Conservation (phyloP, 768 basidiomycete species). For the Pisolithus marmoratus region DNA sequence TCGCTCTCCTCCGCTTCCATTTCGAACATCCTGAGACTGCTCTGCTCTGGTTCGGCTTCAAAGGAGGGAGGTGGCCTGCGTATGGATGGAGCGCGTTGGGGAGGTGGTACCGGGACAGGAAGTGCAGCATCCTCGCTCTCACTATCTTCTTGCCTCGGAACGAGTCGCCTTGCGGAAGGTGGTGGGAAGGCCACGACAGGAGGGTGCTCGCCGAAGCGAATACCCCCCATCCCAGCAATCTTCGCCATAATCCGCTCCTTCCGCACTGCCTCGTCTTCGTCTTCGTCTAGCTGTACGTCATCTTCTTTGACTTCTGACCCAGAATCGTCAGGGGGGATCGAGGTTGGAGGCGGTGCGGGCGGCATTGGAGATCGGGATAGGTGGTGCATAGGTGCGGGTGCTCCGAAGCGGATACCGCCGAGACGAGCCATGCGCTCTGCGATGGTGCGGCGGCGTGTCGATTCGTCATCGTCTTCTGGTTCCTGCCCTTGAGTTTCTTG, state of each 20-base stretch:
- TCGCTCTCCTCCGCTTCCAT: conserved; percentile 72
- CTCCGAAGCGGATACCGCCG: conserved; percentile 80
- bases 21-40: conserved; percentile 38
- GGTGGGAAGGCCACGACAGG: conserved; percentile 14
- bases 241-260: conserved; percentile 49
- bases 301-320: conserved; percentile 15
- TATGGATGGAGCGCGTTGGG: conserved; percentile 23
- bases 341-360: conserved; percentile 31
- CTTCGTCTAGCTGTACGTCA: conserved; percentile 20
- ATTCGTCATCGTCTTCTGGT: conserved; percentile 37
- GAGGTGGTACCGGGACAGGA: conserved; percentile 28
- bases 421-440: conserved; percentile 95
- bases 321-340: conserved; percentile 22
- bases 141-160: conserved; percentile 21
- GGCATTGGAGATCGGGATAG: conserved; percentile 33
- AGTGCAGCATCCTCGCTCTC: conserved; percentile 21
- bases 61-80: conserved; percentile 28
- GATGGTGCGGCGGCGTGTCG: conserved; percentile 60
- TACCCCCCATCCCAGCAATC: conserved; percentile 50
- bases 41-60: conserved; percentile 13
- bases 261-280: conserved; percentile 54
- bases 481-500: conserved; percentile 4
- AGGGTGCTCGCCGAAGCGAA: conserved; percentile 53
- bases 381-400: conserved; percentile 43
- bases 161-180: conserved; percentile 10